Evolutionary conservation across 2,329 filamentous ascomycete genomes (phyloP).

Genomic region (Penicillium sp.): DNA sequence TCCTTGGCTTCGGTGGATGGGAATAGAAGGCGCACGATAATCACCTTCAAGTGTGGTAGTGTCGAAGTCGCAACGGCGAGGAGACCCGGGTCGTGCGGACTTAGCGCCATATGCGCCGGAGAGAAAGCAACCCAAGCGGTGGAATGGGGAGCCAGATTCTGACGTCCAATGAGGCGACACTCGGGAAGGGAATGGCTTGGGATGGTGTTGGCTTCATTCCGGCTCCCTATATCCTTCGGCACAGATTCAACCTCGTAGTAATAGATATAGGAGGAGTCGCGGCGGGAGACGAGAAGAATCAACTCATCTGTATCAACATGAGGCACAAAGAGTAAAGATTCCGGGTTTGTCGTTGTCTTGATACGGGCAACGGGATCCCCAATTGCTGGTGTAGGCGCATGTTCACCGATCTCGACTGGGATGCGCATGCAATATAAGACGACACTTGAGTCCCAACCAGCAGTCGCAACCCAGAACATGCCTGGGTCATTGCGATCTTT

Average conservation of each 20-base stretch:
- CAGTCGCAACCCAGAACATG: slow-evolving; percentile 56
- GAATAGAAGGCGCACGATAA: slow-evolving; percentile 62
- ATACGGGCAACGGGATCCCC: slow-evolving; percentile 34
- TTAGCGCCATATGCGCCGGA: slow-evolving; percentile 60
- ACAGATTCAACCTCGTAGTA: slow-evolving; percentile 52
- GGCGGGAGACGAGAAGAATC: slow-evolving; percentile 58
- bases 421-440: slow-evolving; percentile 51
- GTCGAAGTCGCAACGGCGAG: slow-evolving; percentile 65
- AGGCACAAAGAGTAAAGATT: slow-evolving; percentile 58
- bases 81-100: slow-evolving; percentile 58
- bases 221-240: neutral
- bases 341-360: slow-evolving; percentile 57
- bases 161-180: slow-evolving; percentile 55
- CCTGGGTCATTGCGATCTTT: slow-evolving; percentile 34
- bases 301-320: slow-evolving; percentile 54
- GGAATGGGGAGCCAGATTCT: slow-evolving; percentile 66
- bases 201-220: neutral
- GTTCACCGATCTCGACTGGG: neutral
- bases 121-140: slow-evolving; percentile 69
- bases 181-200: slow-evolving; percentile 12
- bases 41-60: slow-evolving; percentile 65
- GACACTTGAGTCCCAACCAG: slow-evolving; percentile 65
- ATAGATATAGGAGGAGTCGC: slow-evolving; percentile 63
- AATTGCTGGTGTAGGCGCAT: slow-evolving; percentile 20
- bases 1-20: slow-evolving; percentile 38